Base-by-base conservation (phyloP, 768 basidiomycete genomes). In the Myochromella boudieri region DNA sequence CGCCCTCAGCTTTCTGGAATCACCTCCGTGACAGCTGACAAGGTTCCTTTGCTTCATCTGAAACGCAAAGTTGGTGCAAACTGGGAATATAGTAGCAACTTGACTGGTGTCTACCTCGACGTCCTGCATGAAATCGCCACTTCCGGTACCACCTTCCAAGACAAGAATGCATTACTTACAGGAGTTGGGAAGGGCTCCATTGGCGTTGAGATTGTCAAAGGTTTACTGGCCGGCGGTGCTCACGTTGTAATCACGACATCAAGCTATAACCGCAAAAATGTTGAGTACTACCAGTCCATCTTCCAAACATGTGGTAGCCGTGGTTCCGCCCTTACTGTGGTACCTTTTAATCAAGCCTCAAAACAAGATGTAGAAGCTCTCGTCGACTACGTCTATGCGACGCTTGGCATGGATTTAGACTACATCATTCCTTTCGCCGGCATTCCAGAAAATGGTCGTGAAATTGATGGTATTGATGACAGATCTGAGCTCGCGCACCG, bases 361-460 rank as follows among this genome's bases (percentile, higher is more conserved):
- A 97, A 93, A 69, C 97, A 98, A 65, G 97, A 99, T 55, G 92
- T 97, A 29, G 97, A 99, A 60, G 93, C 95, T 4, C 83, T 99
- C 42, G 85, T 99, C 56, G 95, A 98, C 69, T 99, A 98, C 66
- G 95, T 99, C 68, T 99, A 98, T 70, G 82, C 87, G 22, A 93
- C 85, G 20, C 84, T 99, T 44, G 89, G 92, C 46, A 83, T 98
- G 73, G 97, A 99, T 69, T 81, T 99, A 47, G 97, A 99, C 69
- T 99, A 98, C 68, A 91, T 99, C 59, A 81, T 98, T 49, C 97
- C 97, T 17, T 99, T 99, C 68, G 97, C 97, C 34, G 97, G 95
- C 38, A 87, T 99, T 37, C 95, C 97, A 5, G 97, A 99, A 68
- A 98, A 98, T 58, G 97, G 97, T 17, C 91, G 97, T 48, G 94